Conservation (phyloP, 1,139 yeast species). For the Pneumocystis wakefieldiae region DNA sequence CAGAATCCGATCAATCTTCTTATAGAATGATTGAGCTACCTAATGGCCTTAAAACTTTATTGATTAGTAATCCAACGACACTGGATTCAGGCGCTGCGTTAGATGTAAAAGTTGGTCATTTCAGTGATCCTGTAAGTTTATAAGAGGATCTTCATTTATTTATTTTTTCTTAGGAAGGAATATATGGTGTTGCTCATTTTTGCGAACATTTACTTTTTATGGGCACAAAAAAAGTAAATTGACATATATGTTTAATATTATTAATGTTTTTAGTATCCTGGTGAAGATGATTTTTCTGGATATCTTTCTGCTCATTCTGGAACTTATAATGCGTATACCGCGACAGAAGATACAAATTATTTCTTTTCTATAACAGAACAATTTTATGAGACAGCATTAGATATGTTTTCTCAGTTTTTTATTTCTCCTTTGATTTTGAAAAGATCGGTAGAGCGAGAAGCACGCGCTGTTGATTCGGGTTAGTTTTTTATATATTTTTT, state of each 20-base stretch:
- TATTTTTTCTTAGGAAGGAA: conserved; percentile 22
- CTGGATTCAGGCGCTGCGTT: conserved; percentile 89
- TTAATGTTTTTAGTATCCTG: conserved; percentile 44
- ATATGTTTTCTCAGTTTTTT: conserved; percentile 85
- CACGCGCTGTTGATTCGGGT: conserved; percentile 75
- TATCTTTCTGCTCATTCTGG: conserved; percentile 54
- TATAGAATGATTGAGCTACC: conserved; percentile 53
- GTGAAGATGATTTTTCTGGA: conserved; percentile 59
- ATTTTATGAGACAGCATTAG: conserved; percentile 71
- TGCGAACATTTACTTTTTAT: conserved; percentile 89
- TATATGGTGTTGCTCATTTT: conserved; percentile 89
- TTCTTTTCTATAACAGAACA: conserved; percentile 72
- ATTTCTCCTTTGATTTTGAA: conserved; percentile 68
- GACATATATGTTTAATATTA: not conserved
- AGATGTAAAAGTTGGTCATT: conserved; percentile 83
- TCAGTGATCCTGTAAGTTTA: conserved; percentile 43
- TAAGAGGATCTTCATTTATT: not conserved
- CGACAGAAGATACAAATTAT: conserved; percentile 79
- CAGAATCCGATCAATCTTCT: not conserved
- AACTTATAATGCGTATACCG: conserved; percentile 68
- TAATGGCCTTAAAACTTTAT: conserved; percentile 56
- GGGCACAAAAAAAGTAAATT: conserved; percentile 55
- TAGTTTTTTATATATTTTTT: not conserved
- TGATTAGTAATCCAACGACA: conserved; percentile 70
- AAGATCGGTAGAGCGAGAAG: conserved; percentile 77